Conservation (phyloP, 2,329 filamentous ascomycete species). For the Penicillium nordicum region DNA sequence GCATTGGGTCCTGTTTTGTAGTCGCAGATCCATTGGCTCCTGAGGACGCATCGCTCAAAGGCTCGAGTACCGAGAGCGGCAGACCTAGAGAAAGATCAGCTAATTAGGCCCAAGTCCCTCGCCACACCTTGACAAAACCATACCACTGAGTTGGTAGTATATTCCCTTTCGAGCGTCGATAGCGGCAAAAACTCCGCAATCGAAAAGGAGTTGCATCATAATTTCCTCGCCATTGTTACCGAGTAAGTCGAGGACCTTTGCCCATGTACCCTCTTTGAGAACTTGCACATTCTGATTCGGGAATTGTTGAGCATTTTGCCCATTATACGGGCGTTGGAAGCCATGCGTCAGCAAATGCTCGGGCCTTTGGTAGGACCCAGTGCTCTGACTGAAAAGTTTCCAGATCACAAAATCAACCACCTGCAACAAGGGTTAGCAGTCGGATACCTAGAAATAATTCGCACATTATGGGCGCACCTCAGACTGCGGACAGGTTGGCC, state of each 20-base stretch:
- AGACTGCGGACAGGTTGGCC: conserved; percentile 55
- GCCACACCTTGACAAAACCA: conserved; percentile 20
- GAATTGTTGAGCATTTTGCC: conserved; percentile 43
- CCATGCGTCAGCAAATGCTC: conserved; percentile 82
- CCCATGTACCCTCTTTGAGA: conserved; percentile 72
- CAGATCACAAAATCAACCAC: conserved; percentile 75
- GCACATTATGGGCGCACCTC: conserved; percentile 52
- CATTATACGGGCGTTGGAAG: conserved; percentile 53
- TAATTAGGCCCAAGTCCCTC: not conserved
- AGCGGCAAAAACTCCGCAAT: conserved; percentile 71
- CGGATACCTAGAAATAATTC: conserved; percentile 6
- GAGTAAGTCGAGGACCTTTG: conserved; percentile 67
- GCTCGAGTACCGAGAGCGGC: conserved; percentile 31
- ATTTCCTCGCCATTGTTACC: conserved; percentile 72
- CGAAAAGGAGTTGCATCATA: conserved; percentile 72
- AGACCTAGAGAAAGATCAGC: conserved; percentile 21
- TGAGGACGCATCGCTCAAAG: conserved; percentile 13
- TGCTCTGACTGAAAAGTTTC: conserved; percentile 63
- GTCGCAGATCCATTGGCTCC: not conserved
- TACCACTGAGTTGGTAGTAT: conserved; percentile 76
- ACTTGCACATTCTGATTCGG: conserved; percentile 67
- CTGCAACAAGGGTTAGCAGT: conserved; percentile 41
- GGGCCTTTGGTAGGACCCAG: conserved; percentile 52
- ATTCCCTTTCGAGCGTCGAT: conserved; percentile 61
- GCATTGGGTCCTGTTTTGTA: not conserved